phyloP scores from a whole-genome alignment of 805 yeast genomes.

The Candida yuanshanica region DNA sequence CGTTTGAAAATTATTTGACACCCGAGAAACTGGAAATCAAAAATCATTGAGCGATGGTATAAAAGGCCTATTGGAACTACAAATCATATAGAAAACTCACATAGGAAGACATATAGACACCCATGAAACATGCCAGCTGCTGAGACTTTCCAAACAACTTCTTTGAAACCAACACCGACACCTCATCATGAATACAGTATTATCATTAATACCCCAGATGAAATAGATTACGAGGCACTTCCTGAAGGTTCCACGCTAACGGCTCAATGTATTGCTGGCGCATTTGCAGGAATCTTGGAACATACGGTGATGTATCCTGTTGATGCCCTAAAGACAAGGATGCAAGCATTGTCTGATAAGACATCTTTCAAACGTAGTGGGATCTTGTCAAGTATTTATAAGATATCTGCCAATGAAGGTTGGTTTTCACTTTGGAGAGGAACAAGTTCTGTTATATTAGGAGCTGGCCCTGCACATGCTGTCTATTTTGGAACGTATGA shows the following conservation, averaged over 20 bases:
- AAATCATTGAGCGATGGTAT: too few relatives aligned
- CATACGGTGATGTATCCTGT: slow-evolving; percentile 96
- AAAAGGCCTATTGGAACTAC: not conserved
- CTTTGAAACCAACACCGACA: too few relatives aligned
- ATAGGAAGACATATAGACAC: not conserved
- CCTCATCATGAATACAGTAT: not conserved
- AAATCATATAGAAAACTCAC: not conserved
- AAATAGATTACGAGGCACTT: slow-evolving; percentile 84
- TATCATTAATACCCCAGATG: slow-evolving; percentile 28
- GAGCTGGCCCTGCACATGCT: slow-evolving; percentile 99
- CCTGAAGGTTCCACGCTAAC: slow-evolving; percentile 80
- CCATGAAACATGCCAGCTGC: not conserved
- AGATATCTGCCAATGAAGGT: slow-evolving; percentile 80
- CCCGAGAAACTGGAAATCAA: too few relatives aligned
- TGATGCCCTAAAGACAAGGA: slow-evolving; percentile 89
- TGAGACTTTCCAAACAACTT: too few relatives aligned
- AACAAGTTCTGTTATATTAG: slow-evolving; percentile 81
- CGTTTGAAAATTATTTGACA: too few relatives aligned
- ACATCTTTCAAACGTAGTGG: slow-evolving; percentile 3
- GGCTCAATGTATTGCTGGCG: slow-evolving; percentile 87
- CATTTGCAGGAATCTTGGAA: slow-evolving; percentile 97
- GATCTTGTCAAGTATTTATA: slow-evolving; percentile 53
- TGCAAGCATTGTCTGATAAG: slow-evolving; percentile 47
- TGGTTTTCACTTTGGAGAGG: slow-evolving; percentile 90
- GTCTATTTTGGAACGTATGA: slow-evolving; percentile 94